Evolutionary conservation across 345 rosid genomes (phyloP).

Genomic region (Eucalyptus caleyi): DNA sequence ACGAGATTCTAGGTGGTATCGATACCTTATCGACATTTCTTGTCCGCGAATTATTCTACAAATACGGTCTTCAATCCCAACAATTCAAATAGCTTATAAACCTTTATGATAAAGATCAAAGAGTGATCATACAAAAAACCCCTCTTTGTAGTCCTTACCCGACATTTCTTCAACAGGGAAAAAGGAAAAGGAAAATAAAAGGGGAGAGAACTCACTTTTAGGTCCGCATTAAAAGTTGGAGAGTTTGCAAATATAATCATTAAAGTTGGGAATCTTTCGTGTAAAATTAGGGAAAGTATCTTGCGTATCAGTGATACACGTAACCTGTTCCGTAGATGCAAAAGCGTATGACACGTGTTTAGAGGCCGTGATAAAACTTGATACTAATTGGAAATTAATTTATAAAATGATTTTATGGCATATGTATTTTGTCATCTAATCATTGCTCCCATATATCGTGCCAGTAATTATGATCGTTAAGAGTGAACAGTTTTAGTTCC

Average conservation of each 20-base stretch:
- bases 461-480: too few species aligned
- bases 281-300: neutral
- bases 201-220: neutral
- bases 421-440: too few species aligned
- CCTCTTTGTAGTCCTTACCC: neutral
- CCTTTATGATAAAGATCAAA: neutral
- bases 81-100: neutral
- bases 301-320: neutral
- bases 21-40: neutral
- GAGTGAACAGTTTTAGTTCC: rapidly evolving
- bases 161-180: neutral
- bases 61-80: neutral
- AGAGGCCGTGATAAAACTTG: neutral
- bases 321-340: neutral
- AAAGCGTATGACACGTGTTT: neutral
- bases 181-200: neutral
- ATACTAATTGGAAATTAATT: neutral
- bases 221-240: neutral
- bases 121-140: neutral
- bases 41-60: neutral
- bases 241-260: neutral
- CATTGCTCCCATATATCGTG: too few species aligned
- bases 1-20: neutral
- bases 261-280: neutral
- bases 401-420: too few species aligned